Conservation (phyloP, 768 basidiomycete species). For the Hydnum rufescens region DNA sequence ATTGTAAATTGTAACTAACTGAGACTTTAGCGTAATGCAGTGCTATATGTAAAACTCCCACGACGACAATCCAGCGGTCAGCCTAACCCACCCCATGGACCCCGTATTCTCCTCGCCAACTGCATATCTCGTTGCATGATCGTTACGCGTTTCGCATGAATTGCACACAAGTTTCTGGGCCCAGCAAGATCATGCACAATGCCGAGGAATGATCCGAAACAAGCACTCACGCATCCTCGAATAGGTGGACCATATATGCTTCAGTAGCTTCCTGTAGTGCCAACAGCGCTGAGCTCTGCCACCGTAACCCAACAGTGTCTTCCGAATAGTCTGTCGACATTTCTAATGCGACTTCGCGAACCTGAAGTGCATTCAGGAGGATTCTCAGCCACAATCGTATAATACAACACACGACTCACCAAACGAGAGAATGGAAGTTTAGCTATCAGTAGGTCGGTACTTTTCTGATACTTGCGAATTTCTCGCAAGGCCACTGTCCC, state of each 20-base stretch:
- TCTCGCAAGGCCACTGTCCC: slow-evolving; percentile 81
- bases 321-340: slow-evolving; percentile 58
- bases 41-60: too few species aligned
- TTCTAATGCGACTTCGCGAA: slow-evolving; percentile 84
- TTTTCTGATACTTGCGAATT: slow-evolving; percentile 87
- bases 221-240: slow-evolving; percentile 86
- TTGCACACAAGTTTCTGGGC: slow-evolving; percentile 77
- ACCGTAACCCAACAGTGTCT: slow-evolving; percentile 41
- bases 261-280: slow-evolving; percentile 96
- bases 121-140: slow-evolving; percentile 97
- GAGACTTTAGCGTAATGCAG: too few species aligned
- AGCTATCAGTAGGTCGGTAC: slow-evolving; percentile 68
- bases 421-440: slow-evolving; percentile 86
- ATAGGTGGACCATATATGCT: slow-evolving; percentile 84
- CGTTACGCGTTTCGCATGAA: slow-evolving; percentile 95
- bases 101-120: slow-evolving; percentile 85
- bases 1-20: too few species aligned
- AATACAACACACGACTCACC: slow-evolving; percentile 28
- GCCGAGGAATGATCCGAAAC: neutral
- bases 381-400: neutral
- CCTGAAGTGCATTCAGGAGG: slow-evolving; percentile 27
- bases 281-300: slow-evolving; percentile 88
- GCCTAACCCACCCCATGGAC: slow-evolving; percentile 63
- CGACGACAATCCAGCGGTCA: neutral
- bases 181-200: slow-evolving; percentile 1